A percentile compares a stretch with the other conserved stretches of the same genome.
These are phyloP conservation scores for Agaricus subrufescens DNA, from an alignment of 768 basidiomycete species.

Conservation along the genomic window DNA sequence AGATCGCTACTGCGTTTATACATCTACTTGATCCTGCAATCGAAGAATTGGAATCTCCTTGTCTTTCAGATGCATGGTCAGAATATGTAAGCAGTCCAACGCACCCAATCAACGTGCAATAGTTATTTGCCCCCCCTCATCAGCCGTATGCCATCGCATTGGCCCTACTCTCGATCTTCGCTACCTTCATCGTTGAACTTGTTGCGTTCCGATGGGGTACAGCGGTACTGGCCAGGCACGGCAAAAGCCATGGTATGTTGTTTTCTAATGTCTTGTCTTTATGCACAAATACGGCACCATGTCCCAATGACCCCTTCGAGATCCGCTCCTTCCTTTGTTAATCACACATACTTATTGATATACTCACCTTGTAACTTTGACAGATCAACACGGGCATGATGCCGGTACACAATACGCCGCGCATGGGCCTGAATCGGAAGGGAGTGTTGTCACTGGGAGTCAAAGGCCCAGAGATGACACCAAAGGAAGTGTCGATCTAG, in stretches of 20 bases:
- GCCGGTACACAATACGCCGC: slow-evolving; percentile 33
- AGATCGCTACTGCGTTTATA: slow-evolving; percentile 90
- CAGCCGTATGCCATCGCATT: slow-evolving; percentile 83
- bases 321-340: too few species aligned
- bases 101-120: background rate
- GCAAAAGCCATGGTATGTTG: slow-evolving; percentile 53
- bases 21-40: slow-evolving; percentile 77
- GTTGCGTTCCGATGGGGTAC: slow-evolving; percentile 86
- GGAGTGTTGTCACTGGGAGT: background rate
- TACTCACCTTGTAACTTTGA: background rate
- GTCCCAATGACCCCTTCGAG: too few species aligned
- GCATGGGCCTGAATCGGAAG: slow-evolving; percentile 42
- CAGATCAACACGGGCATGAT: slow-evolving; percentile 65
- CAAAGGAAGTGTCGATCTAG: slow-evolving; percentile 19
- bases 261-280: too few species aligned
- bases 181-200: slow-evolving; percentile 81
- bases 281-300: background rate
- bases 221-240: slow-evolving; percentile 60
- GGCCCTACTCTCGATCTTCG: slow-evolving; percentile 75
- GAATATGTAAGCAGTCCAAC: slow-evolving; percentile 55
- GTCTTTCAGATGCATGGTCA: slow-evolving; percentile 66
- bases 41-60: slow-evolving; percentile 53
- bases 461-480: slow-evolving; percentile 13
- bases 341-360: too few species aligned
- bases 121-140: background rate